Conservation (phyloP, 1,284 basidiomycete genomes). For the Melampsora americana region DNA sequence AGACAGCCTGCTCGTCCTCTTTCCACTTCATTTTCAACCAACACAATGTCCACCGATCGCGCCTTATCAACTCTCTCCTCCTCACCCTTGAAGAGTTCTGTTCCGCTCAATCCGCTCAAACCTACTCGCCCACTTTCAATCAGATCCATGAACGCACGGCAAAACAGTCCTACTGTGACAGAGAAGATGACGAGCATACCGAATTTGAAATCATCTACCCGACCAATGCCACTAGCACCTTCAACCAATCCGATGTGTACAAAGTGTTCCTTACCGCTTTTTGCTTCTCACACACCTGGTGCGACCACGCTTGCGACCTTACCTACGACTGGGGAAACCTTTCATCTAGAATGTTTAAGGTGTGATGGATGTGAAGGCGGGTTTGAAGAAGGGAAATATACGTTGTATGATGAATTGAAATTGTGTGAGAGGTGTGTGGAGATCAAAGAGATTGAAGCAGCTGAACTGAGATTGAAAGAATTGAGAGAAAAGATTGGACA, state of each 20-base stretch:
- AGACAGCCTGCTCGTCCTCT: too few relatives aligned
- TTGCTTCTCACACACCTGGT: conserved; percentile 9
- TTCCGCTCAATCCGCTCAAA: not conserved
- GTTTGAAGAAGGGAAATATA: conserved; percentile 37
- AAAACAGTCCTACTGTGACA: conserved; percentile 6
- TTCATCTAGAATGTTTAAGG: conserved; percentile 26
- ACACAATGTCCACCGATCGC: too few relatives aligned
- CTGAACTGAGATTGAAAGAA: conserved; percentile 16
- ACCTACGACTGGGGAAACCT: conserved; percentile 38
- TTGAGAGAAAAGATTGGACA: conserved; percentile 13
- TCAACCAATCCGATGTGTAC: conserved; percentile 35
- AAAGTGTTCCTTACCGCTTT: conserved; percentile 39
- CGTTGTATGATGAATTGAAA: conserved; percentile 8
- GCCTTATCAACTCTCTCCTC: not conserved
- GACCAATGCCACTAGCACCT: conserved; percentile 7
- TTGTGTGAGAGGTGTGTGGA: conserved; percentile 34
- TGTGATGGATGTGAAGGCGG: conserved; percentile 35
- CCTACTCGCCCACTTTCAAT: conserved; percentile 4
- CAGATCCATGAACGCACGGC: not conserved
- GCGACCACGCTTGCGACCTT: conserved; percentile 24
- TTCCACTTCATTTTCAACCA: not conserved
- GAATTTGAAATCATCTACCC: not conserved
- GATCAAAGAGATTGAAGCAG: conserved; percentile 19
- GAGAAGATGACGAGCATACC: too few relatives aligned
- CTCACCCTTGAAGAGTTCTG: too few relatives aligned